A percentile compares a stretch with the other conserved stretches of the same genome.
phyloP scores from a whole-genome alignment of 768 basidiomycete species.

The Panus rudis region DNA sequence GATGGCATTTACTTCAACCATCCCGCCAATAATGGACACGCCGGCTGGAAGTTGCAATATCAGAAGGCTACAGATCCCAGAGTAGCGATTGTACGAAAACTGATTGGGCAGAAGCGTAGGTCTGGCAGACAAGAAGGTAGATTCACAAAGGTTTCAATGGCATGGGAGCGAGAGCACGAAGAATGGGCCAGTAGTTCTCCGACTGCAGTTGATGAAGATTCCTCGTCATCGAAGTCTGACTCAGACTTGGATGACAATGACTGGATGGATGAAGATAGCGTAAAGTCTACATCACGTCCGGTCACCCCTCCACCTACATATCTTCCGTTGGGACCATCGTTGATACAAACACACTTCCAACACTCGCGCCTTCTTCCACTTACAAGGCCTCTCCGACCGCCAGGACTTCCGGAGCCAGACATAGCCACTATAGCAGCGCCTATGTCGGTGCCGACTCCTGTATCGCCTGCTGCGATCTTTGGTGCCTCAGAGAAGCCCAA shows the following conservation, averaged over 20 bases:
- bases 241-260: constrained; percentile 34
- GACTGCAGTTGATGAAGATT: constrained; percentile 26
- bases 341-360: constrained; percentile 63
- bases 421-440: constrained; percentile 34
- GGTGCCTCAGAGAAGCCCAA: constrained; percentile 61
- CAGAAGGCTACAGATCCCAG: constrained; percentile 63
- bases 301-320: constrained; percentile 67
- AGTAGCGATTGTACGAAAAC: constrained; percentile 56
- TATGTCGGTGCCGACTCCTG: constrained; percentile 72
- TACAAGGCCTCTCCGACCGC: constrained; percentile 53
- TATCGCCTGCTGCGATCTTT: constrained; percentile 70
- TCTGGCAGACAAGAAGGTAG: constrained; percentile 31
- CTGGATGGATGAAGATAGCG: constrained; percentile 20
- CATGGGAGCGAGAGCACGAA: constrained; percentile 41
- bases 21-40: no score
- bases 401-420: constrained; percentile 33
- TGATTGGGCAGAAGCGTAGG: constrained; percentile 70
- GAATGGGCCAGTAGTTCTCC: constrained; percentile 37
- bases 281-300: constrained; percentile 40
- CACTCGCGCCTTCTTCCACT: constrained; percentile 57
- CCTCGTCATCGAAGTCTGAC: constrained; percentile 30
- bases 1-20: constrained; percentile 13
- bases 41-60: constrained; percentile 49
- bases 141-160: constrained; percentile 28
- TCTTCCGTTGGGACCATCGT: constrained; percentile 60